Evolutionary conservation across 305 asterid genomes (phyloP).

Genomic region (Plantago coronopus): DNA sequence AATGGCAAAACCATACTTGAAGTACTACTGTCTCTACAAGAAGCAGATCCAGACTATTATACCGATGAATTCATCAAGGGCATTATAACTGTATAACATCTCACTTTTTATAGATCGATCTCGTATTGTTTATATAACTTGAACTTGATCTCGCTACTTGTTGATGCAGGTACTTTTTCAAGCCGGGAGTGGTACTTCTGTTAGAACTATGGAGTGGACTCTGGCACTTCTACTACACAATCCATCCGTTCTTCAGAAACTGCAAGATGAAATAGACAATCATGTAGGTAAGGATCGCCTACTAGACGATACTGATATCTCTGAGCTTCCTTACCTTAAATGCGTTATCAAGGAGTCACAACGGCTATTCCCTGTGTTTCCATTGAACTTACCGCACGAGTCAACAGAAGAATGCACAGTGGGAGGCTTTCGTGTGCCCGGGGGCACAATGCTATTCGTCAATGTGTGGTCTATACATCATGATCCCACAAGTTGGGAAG

Average conservation of each 20-base stretch:
- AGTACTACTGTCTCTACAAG: neutral
- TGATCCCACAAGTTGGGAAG: neutral
- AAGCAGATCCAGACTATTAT: neutral
- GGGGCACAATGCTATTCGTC: slow-evolving; percentile 4
- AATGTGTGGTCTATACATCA: slow-evolving; percentile 18
- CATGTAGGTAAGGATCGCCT: neutral
- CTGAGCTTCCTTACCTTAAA: slow-evolving; percentile 3
- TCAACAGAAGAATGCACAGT: neutral
- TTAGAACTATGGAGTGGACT: slow-evolving; percentile 6
- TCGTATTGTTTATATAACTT: no score
- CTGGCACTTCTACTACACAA: neutral
- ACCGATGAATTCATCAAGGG: slow-evolving; percentile 1
- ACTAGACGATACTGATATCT: neutral
- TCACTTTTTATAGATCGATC: no score
- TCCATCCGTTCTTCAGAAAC: neutral
- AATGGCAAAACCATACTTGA: neutral
- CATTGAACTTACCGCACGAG: neutral
- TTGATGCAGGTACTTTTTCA: slow-evolving; percentile 1
- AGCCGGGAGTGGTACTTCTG: slow-evolving; percentile 5
- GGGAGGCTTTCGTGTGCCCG: slow-evolving; percentile 4
- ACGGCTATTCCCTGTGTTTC: neutral
- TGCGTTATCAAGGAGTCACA: neutral
- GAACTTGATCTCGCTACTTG: no score
- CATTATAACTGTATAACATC: neutral
- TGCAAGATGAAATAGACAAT: slow-evolving; percentile 3